These are phyloP conservation scores for Apiotrichum akiyoshidainum DNA, from an alignment of 1,284 basidiomycete genomes.

Conservation along the genomic window DNA sequence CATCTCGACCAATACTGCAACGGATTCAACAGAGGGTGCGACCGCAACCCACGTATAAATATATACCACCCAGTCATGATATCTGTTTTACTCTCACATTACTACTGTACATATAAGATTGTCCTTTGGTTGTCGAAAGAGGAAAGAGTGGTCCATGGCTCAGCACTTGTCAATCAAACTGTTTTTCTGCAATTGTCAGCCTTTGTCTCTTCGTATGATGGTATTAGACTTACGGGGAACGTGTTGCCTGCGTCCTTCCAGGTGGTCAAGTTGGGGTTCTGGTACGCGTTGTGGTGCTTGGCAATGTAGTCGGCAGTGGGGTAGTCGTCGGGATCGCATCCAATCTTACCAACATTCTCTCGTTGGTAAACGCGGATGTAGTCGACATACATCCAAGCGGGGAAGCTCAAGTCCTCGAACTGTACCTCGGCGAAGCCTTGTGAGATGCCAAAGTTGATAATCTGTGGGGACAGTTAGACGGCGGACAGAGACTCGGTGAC, in stretches of 20 bases:
- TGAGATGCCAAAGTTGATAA: constrained; percentile 66
- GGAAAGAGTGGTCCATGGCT: not conserved
- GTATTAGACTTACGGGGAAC: constrained; percentile 35
- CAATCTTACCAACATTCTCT: constrained; percentile 63
- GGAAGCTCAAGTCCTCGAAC: constrained; percentile 64
- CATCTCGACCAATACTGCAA: not conserved
- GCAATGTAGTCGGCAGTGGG: constrained; percentile 61
- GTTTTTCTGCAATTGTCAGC: constrained; percentile 21
- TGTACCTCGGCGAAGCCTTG: constrained; percentile 57
- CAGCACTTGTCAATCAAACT: constrained; percentile 15
- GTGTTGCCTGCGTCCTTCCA: constrained; percentile 37
- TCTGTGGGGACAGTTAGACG: constrained; percentile 58
- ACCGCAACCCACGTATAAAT: not conserved
- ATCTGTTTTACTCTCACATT: not conserved
- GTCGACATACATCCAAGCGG: constrained; percentile 64
- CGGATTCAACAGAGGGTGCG: not conserved
- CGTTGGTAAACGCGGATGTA: constrained; percentile 78
- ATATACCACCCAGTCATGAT: not conserved
- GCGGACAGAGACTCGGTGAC: too few species aligned
- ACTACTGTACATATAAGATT: not conserved
- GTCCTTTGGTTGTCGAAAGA: constrained; percentile 15
- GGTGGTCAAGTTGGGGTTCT: constrained; percentile 42
- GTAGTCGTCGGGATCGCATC: constrained; percentile 74
- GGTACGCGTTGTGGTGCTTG: constrained; percentile 36
- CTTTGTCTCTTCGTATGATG: too few species aligned